phyloP scores from a whole-genome alignment of 495 filamentous ascomycete genomes.

The Antarctomyces pellizariae region DNA sequence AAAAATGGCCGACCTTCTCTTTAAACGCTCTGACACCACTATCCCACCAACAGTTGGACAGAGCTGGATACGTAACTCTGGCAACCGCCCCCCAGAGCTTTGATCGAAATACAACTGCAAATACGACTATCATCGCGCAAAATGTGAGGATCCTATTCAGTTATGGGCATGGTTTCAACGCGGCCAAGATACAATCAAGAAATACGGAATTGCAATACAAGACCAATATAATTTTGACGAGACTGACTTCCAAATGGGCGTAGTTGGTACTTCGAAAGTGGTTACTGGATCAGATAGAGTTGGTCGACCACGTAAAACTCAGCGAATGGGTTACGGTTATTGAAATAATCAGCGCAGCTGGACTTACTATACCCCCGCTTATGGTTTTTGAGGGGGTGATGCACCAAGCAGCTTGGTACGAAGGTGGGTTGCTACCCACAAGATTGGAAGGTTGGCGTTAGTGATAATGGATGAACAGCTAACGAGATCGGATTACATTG shows the following conservation, averaged over 20 bases:
- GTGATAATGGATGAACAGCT: constrained; percentile 3
- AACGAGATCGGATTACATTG: not conserved
- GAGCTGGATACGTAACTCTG: no score
- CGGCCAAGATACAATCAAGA: constrained; percentile 9
- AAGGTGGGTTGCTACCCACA: constrained; percentile 1
- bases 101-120: constrained; percentile 14
- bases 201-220: constrained; percentile 2
- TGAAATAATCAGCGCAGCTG: constrained; percentile 11
- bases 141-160: constrained; percentile 14
- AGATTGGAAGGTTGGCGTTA: constrained; percentile 2
- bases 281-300: constrained; percentile 12
- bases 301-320: constrained; percentile 8
- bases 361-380: constrained; percentile 14
- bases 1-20: no score
- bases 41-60: no score
- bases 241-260: constrained; percentile 4
- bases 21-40: no score
- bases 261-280: constrained; percentile 9
- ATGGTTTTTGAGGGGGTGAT: constrained; percentile 15
- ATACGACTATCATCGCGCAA: constrained; percentile 3
- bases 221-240: constrained; percentile 4
- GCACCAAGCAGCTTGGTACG: constrained; percentile 1
- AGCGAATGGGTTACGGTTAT: constrained; percentile 20
- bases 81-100: no score
- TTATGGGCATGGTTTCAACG: constrained; percentile 16